A percentile compares a stretch with the other conserved stretches of the same genome.
phyloP scores from a whole-genome alignment of 2,329 filamentous ascomycete genomes.

The Trichoderma endophyticum region DNA sequence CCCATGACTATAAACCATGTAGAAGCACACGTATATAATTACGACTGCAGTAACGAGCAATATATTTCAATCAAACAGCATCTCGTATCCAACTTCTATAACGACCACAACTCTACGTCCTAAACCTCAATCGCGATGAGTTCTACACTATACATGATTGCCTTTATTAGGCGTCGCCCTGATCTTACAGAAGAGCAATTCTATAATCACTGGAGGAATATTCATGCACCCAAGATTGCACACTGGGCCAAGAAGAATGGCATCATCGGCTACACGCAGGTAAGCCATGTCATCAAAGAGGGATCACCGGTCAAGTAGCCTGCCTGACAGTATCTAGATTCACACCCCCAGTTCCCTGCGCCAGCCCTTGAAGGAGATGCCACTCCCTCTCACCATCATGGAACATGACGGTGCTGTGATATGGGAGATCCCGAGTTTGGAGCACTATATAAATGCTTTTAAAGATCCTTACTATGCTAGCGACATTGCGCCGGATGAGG shows the following conservation, averaged over 20 bases:
- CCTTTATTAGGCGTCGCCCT: slow-evolving; percentile 3
- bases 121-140: background rate
- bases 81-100: background rate
- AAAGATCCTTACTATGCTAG: slow-evolving; percentile 9
- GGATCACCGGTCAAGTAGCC: background rate
- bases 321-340: background rate
- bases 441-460: slow-evolving; percentile 8
- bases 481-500: slow-evolving; percentile 11
- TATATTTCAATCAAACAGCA: background rate
- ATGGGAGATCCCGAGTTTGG: slow-evolving; percentile 15
- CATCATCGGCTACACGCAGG: slow-evolving; percentile 14
- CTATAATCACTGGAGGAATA: slow-evolving; percentile 11
- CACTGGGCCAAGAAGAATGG: slow-evolving; percentile 14
- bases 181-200: slow-evolving; percentile 17
- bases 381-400: slow-evolving; percentile 3
- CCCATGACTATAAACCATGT: background rate
- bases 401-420: slow-evolving; percentile 16
- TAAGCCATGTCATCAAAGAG: background rate
- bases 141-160: background rate
- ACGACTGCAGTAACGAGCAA: background rate
- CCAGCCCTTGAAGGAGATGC: background rate
- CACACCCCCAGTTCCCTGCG: background rate
- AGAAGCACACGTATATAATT: background rate
- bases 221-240: slow-evolving; percentile 13
- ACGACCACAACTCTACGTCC: background rate